Evolutionary conservation across 495 filamentous ascomycete genomes (phyloP), one percentile per base, ranked within the genome.

Genomic region (Talaromyces proteolyticus): DNA sequence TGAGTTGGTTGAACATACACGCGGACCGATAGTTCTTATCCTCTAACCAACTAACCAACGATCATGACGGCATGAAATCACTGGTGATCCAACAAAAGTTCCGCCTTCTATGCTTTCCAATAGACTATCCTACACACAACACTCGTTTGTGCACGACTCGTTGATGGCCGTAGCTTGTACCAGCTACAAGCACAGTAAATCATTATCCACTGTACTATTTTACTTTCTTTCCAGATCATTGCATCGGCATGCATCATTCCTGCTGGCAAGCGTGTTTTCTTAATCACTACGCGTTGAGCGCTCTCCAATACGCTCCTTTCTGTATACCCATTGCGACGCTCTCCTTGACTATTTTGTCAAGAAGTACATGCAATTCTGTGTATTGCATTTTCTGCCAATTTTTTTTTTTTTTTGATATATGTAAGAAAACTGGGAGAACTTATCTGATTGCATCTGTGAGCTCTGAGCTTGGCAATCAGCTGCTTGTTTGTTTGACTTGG

Each of bases 1-100:
- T 90, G 80, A 88, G 85, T 66, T 90, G 86, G 86, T 65, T 90
- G 36, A 89, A 89, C 60, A 64, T 90, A 6, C 47, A 72, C 20
- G 62, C 60, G 23, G 63, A 65, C 14, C 61, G 59, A 49, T 73
- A 51, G 64, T 23, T 18, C 23, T 38, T 41, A 12, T 8, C 22
- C 4, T 23, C 26, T 18, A 44, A 8, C 20, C 19, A 3, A 11
- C 47, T 21, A 14, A 14, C 22, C 19, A 12, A 20, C 18, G 16
- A 5, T 23, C 12, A 11, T 21, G 18, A 20, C 18, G 5, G 41
- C 21, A 20, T 45, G 44, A 24, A 16, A 22, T 47, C n/a, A 20
- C 14, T 16, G 38, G 34, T 38, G 26, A 19, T 37, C 37, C 11
- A 38, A 34, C 21, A 34, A 47, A 37, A 47, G 34, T n/a, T 47